These are phyloP conservation scores for Ajuga reptans DNA, from an alignment of 305 asterid species.

Conservation along the genomic window DNA sequence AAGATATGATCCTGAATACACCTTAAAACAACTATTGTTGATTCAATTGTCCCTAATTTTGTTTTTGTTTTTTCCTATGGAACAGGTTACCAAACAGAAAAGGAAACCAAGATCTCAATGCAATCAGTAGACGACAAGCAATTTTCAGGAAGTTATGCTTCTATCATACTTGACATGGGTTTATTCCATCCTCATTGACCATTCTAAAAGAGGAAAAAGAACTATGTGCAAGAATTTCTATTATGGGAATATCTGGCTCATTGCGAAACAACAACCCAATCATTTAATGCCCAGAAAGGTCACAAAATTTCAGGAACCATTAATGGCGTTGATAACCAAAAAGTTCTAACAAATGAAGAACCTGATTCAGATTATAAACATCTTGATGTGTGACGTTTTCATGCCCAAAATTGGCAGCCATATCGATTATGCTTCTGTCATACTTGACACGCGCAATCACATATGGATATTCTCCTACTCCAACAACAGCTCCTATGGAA, in stretches of 20 bases:
- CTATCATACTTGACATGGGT: not conserved
- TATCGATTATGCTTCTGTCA: not conserved
- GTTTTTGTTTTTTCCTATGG: not conserved
- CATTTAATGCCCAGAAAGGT: conserved; percentile 4
- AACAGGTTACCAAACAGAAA: not conserved
- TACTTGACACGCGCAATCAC: not conserved
- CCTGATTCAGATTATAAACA: not conserved
- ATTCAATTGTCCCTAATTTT: not conserved
- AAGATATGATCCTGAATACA: not conserved
- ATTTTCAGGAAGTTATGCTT: not conserved
- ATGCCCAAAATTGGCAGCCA: not conserved
- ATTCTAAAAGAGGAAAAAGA: not conserved
- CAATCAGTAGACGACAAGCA: not conserved
- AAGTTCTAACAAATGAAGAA: not conserved
- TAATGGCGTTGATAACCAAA: not conserved
- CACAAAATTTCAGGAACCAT: not conserved
- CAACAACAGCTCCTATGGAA: not conserved
- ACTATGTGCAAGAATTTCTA: not conserved
- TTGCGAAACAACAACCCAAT: not conserved
- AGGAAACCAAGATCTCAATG: not conserved
- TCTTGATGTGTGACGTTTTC: not conserved
- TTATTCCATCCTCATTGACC: no score
- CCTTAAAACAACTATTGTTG: not conserved
- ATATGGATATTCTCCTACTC: not conserved
- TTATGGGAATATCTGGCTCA: conserved; percentile 1